Evolutionary conservation across 2,329 filamentous ascomycete genomes (phyloP).

Genomic region (Fusarium hainanense): DNA sequence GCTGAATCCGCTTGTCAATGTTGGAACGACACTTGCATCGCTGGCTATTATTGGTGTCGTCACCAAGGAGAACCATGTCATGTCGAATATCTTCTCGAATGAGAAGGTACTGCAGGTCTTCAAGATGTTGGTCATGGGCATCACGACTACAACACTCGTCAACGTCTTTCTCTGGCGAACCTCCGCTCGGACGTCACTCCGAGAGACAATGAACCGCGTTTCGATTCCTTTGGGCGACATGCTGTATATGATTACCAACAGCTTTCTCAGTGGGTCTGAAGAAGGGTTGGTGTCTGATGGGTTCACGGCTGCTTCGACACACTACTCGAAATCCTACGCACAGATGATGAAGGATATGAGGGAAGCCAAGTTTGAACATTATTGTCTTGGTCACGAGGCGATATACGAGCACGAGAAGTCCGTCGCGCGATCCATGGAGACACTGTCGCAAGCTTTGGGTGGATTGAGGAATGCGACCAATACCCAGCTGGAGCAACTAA

Average conservation of each 20-base stretch:
- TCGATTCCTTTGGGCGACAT: slow-evolving; percentile 83
- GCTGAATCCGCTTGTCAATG: slow-evolving; percentile 82
- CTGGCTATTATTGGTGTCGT: slow-evolving; percentile 89
- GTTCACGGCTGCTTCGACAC: slow-evolving; percentile 69
- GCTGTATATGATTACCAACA: slow-evolving; percentile 81
- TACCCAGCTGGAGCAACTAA: slow-evolving; percentile 86
- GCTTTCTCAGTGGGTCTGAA: slow-evolving; percentile 85
- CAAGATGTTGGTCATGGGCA: slow-evolving; percentile 84
- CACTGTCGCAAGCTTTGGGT: slow-evolving; percentile 87
- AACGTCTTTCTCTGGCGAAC: slow-evolving; percentile 83
- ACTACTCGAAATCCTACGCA: slow-evolving; percentile 73
- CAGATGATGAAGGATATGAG: slow-evolving; percentile 80
- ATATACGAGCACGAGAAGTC: slow-evolving; percentile 82
- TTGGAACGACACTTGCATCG: slow-evolving; percentile 85
- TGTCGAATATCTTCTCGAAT: slow-evolving; percentile 84
- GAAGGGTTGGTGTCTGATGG: slow-evolving; percentile 75
- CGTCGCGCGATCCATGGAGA: slow-evolving; percentile 85
- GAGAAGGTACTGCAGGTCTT: slow-evolving; percentile 84
- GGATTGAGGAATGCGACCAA: slow-evolving; percentile 88
- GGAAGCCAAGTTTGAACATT: slow-evolving; percentile 92
- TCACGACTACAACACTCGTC: slow-evolving; percentile 74
- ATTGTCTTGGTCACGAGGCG: slow-evolving; percentile 79
- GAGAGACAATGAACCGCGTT: slow-evolving; percentile 75
- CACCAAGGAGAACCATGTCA: slow-evolving; percentile 89
- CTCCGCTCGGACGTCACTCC: slow-evolving; percentile 78